These are phyloP conservation scores for Penicillium aurantiogriseum DNA, from an alignment of 2,329 filamentous ascomycete species.

Conservation along the genomic window DNA sequence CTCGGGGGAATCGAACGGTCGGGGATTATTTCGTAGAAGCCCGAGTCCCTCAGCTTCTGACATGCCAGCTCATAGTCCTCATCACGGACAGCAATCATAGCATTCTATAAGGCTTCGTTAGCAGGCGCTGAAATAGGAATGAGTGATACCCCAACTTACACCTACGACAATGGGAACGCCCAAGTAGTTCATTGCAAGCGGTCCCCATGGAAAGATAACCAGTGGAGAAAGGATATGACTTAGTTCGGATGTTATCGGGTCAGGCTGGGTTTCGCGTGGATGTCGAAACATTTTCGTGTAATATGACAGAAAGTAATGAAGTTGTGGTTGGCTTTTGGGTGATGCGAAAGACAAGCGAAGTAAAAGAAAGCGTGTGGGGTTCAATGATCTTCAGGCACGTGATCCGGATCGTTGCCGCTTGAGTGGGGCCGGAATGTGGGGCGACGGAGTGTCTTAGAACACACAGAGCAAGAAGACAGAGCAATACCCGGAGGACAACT, in stretches of 20 bases:
- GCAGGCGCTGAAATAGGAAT: too few relatives aligned
- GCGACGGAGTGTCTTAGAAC: neutral
- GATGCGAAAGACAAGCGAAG: neutral
- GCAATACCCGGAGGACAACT: neutral
- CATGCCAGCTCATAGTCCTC: neutral
- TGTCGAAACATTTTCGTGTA: neutral
- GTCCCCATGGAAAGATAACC: neutral
- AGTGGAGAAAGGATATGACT: rapidly evolving
- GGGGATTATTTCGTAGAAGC: too few relatives aligned
- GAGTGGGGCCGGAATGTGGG: neutral
- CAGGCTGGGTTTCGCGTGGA: neutral
- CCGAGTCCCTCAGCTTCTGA: neutral
- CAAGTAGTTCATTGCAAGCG: neutral
- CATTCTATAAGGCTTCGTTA: neutral
- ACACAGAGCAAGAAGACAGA: neutral
- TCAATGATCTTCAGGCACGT: neutral
- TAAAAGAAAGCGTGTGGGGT: neutral
- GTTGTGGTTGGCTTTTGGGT: neutral
- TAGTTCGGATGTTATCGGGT: rapidly evolving
- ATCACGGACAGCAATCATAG: neutral
- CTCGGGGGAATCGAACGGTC: too few relatives aligned
- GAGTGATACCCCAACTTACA: neutral
- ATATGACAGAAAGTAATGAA: neutral
- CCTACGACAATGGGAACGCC: neutral
- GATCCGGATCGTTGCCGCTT: neutral